Conservation (phyloP, 108 stramenopile genomes). For the Pseudonitzschia delicatissima region DNA sequence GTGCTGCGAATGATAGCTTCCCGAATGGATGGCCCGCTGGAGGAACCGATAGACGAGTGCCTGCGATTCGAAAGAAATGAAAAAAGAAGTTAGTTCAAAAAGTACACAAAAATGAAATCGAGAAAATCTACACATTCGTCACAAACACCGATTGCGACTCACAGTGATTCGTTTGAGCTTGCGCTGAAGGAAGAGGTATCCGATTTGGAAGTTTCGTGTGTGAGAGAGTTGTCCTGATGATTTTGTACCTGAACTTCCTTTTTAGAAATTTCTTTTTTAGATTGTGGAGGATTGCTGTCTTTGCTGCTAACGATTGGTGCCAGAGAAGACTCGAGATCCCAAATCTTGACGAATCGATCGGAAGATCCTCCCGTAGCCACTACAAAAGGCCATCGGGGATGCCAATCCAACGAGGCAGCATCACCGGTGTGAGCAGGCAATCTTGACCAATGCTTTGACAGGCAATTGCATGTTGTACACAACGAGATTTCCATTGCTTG, state of each 20-base stretch:
- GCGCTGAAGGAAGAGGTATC: slow-evolving; percentile 3
- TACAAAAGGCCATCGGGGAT: slow-evolving; percentile 58
- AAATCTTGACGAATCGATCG: slow-evolving; percentile 70
- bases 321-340: slow-evolving; percentile 2
- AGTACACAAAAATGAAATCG: neutral
- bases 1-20: slow-evolving; percentile 24
- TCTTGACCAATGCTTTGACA: slow-evolving; percentile 47
- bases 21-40: slow-evolving; percentile 3
- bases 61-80: neutral
- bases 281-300: neutral
- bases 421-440: slow-evolving; percentile 80
- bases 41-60: neutral
- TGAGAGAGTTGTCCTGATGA: neutral
- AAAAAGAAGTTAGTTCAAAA: neutral
- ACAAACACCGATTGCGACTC: neutral
- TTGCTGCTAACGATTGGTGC: neutral
- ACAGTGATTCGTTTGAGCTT: slow-evolving; percentile 5
- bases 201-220: slow-evolving; percentile 12
- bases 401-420: slow-evolving; percentile 81
- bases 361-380: slow-evolving; percentile 80
- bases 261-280: neutral
- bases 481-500: slow-evolving; percentile 63
- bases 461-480: slow-evolving; percentile 68
- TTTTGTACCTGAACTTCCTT: slow-evolving; percentile 5
- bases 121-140: neutral